Evolutionary conservation across 352 stramenopile species (phyloP), one percentile per base, ranked within the genome.

Genomic region (Globisporangium nodosum): DNA sequence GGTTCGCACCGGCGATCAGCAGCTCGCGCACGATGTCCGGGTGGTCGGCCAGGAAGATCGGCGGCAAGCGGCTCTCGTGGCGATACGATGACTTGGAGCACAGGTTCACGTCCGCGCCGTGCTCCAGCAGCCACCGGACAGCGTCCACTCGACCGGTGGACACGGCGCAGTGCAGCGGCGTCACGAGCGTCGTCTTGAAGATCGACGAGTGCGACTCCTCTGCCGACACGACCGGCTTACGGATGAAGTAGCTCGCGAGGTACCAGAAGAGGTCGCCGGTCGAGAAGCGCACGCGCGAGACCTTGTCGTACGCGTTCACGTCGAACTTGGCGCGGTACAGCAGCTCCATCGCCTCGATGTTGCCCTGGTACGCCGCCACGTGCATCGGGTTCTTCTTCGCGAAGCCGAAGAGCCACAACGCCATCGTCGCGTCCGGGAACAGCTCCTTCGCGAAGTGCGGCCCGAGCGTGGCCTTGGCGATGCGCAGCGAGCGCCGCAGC

Each of bases 301-400:
- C 80, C 55, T 94, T 94, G 66, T 94, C 85, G 31, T 87, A 90
- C 2, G 75, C 68, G 48, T 91, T 92, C 6, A 94, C 63, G 21
- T 68, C 60, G 45, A 94, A 88, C 3, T 67, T 71, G 0, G 77
- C 76, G 35, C 73, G 72, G 45, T 68, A 72, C 0, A 94, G 66
- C 40, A 90, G 49, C 33, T 88, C 70, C 68, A 94, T 76, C 16
- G 85, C 82, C 5, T 69, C 66, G n/a, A 91, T 84, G 52, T 87
- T 90, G 47, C 82, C 82, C 53, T 88, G 78, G 54, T 89, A 90
- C 16, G 85, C 85, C 1, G 85, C 85, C 5, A 94, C 79, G 33
- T 94, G 85, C 77, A 94, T 82, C 27, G 85, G 85, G 51, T 94
- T 92, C 62, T 94, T 94, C 60, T 76, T 85, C 20, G 82, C 84